These are phyloP conservation scores for Kwoniella dejecticola DNA, from an alignment of 768 basidiomycete species.

Conservation along the genomic window DNA sequence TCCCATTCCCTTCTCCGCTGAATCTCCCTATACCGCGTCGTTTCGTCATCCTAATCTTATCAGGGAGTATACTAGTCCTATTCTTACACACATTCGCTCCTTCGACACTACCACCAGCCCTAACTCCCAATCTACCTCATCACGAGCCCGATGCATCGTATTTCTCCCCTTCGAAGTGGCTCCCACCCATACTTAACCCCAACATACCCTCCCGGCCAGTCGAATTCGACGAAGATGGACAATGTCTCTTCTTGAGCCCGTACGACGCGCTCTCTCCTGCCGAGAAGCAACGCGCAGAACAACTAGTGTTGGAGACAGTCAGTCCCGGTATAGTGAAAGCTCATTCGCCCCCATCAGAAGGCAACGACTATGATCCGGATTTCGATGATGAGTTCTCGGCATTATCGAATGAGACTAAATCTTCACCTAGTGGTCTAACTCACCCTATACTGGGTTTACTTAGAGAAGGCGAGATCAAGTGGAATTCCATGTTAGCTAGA, in stretches of 20 bases:
- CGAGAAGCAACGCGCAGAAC: conserved; percentile 50
- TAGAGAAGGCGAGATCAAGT: conserved; percentile 76
- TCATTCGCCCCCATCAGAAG: conserved; percentile 21
- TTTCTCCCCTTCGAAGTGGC: conserved; percentile 52
- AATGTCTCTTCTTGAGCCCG: conserved; percentile 53
- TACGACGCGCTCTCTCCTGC: conserved; percentile 46
- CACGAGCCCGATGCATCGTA: conserved; percentile 39
- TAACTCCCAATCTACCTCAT: conserved; percentile 36
- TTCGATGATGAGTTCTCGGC: conserved; percentile 33
- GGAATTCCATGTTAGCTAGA: conserved; percentile 64
- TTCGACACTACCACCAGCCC: conserved; percentile 33
- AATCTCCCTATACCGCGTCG: conserved; percentile 43
- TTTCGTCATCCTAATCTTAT: conserved; percentile 42
- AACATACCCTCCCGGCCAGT: conserved; percentile 33
- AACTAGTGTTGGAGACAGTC: conserved; percentile 41
- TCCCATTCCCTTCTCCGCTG: conserved; percentile 36
- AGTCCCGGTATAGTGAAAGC: conserved; percentile 45
- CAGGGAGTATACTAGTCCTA: conserved; percentile 41
- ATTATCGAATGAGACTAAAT: conserved; percentile 20
- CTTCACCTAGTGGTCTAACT: conserved; percentile 32
- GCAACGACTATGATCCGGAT: conserved; percentile 31
- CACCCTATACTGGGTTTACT: conserved; percentile 85
- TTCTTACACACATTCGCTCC: conserved; percentile 49
- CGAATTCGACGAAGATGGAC: conserved; percentile 54
- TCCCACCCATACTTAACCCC: conserved; percentile 48